Conservation (phyloP, 371 early-diverging fungal genomes). For the Vavraia culicis region DNA sequence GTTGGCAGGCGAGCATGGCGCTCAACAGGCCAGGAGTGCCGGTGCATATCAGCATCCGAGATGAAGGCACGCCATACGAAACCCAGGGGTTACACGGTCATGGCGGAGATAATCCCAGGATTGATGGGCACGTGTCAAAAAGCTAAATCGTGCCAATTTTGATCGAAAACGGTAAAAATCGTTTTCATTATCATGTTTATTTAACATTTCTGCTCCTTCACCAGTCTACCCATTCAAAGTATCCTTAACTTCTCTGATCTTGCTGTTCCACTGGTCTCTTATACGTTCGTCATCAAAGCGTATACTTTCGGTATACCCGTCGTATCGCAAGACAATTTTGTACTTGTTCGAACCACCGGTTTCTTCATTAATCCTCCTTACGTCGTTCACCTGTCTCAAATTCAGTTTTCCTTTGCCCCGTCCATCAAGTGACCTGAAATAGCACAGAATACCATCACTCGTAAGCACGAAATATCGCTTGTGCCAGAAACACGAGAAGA, state of each 20-base stretch:
- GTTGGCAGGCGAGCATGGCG: too few relatives aligned
- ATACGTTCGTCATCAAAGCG: conserved; percentile 23
- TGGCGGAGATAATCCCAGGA: too few relatives aligned
- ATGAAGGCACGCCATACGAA: too few relatives aligned
- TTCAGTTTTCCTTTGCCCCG: conserved; percentile 25
- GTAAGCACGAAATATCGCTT: conserved; percentile 34
- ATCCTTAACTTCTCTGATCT: conserved; percentile 1
- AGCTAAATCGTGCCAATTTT: too few relatives aligned
- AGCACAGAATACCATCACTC: conserved; percentile 23
- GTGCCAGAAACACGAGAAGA: conserved; percentile 38
- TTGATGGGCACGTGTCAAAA: too few relatives aligned
- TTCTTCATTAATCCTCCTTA: not conserved
- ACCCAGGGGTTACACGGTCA: too few relatives aligned
- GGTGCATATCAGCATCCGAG: too few relatives aligned
- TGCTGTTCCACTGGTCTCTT: conserved; percentile 30
- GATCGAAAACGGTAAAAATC: too few relatives aligned
- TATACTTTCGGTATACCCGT: conserved; percentile 1
- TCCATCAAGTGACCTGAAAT: conserved; percentile 20
- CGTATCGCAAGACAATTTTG: conserved; percentile 10
- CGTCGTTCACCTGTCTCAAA: not conserved
- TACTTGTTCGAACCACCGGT: conserved; percentile 9
- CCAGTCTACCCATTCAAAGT: too few relatives aligned
- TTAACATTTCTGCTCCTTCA: too few relatives aligned
- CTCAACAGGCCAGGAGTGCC: too few relatives aligned
- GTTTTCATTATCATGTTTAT: too few relatives aligned